Percentiles rank a stretch among this genome's conserved stretches.
Evolutionary conservation across 371 early-diverging fungal genomes (phyloP).

Genomic region (Lichtheimia ramosa): DNA sequence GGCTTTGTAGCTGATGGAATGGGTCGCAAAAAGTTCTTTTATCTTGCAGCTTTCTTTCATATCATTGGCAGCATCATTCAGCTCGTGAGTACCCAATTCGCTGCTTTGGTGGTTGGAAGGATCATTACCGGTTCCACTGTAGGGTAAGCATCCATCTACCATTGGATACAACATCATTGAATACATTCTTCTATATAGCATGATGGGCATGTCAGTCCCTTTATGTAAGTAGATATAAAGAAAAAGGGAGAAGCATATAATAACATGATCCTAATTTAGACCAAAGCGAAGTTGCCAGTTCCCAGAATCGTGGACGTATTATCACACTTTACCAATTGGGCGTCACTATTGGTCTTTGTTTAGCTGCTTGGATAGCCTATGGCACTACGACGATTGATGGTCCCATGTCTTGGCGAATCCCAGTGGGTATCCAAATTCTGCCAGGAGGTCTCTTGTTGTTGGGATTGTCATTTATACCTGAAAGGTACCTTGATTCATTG

Average conservation of each 20-base stretch:
- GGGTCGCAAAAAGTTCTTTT: conserved; percentile 37
- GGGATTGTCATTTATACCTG: conserved; percentile 71
- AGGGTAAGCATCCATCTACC: conserved; percentile 42
- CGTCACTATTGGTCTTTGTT: conserved; percentile 65
- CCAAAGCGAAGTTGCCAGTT: conserved; percentile 87
- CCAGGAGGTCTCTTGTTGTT: conserved; percentile 67
- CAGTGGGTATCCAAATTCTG: conserved; percentile 75
- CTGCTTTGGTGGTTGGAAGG: conserved; percentile 71
- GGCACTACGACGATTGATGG: conserved; percentile 21
- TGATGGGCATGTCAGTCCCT: conserved; percentile 40
- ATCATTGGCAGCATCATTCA: conserved; percentile 72
- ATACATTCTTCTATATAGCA: conserved; percentile 18
- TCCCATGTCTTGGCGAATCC: conserved; percentile 55
- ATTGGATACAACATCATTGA: not conserved
- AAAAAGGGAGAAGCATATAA: not conserved
- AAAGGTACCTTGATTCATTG: conserved; percentile 13
- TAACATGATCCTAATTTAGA: conserved; percentile 30
- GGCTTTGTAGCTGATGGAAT: conserved; percentile 38
- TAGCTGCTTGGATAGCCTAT: conserved; percentile 40
- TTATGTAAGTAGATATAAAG: conserved; percentile 28
- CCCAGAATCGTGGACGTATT: conserved; percentile 81
- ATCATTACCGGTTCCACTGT: conserved; percentile 65
- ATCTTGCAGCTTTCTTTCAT: conserved; percentile 65
- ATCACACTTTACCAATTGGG: conserved; percentile 89
- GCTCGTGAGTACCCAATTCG: conserved; percentile 44